phyloP scores from a whole-genome alignment of 805 yeast species.

The Kluyveromyces siamensis region DNA sequence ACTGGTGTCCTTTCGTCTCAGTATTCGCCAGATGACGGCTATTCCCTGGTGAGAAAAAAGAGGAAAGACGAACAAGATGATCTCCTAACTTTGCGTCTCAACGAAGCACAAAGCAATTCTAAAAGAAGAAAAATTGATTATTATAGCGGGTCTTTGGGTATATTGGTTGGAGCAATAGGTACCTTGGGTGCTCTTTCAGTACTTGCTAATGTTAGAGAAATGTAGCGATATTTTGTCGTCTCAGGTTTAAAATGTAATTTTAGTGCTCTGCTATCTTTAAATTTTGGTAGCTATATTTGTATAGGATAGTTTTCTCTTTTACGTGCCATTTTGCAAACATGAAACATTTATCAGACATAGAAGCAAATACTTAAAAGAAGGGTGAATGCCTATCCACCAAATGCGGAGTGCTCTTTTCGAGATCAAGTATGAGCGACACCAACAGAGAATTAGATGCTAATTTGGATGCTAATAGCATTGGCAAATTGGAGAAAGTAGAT shows the following conservation, averaged over 20 bases:
- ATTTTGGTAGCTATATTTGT: neutral
- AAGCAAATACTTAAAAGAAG: neutral
- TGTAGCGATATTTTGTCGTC: neutral
- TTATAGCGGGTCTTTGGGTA: slow-evolving; percentile 13
- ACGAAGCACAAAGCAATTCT: neutral
- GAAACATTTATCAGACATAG: neutral
- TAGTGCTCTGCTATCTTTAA: too few species aligned
- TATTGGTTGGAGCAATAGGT: slow-evolving; percentile 15
- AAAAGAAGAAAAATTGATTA: neutral
- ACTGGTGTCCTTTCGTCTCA: too few species aligned
- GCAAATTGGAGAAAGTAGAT: neutral
- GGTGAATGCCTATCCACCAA: neutral
- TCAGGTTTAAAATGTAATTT: neutral
- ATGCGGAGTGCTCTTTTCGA: neutral
- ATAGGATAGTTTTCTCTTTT: neutral
- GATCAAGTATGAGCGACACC: neutral
- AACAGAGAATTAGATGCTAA: neutral
- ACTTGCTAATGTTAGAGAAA: slow-evolving; percentile 11
- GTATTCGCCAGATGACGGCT: too few species aligned
- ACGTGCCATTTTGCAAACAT: neutral
- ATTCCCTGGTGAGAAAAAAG: too few species aligned
- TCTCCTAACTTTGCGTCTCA: neutral
- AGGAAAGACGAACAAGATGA: neutral
- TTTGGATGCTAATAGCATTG: neutral
- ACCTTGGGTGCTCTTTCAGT: slow-evolving; percentile 15